phyloP scores from a whole-genome alignment of 805 yeast genomes.

The Ascoidea asiatica region DNA sequence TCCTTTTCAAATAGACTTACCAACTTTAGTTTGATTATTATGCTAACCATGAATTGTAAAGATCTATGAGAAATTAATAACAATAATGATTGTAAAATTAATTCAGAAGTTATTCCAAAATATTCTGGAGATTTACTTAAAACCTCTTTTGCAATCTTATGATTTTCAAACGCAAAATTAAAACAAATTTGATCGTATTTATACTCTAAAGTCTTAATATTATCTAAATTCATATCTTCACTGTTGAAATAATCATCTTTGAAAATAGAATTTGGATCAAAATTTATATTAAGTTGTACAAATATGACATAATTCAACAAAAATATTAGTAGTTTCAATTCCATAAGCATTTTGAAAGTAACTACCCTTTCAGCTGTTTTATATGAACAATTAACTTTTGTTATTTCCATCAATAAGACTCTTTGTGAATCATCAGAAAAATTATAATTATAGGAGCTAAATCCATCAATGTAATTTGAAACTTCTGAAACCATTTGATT shows the following conservation, averaged over 20 bases:
- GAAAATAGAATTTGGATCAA: constrained; percentile 19
- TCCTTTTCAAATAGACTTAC: constrained; percentile 23
- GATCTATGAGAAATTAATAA: constrained; percentile 42
- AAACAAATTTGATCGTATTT: constrained; percentile 28
- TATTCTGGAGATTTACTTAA: constrained; percentile 22
- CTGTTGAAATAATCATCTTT: neutral
- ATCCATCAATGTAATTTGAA: too few relatives aligned
- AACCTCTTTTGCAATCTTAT: constrained; percentile 25
- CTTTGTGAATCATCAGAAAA: too few relatives aligned
- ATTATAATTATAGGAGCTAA: too few relatives aligned
- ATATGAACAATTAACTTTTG: constrained; percentile 12
- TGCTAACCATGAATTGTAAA: constrained; percentile 42
- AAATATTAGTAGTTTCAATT: constrained; percentile 34
- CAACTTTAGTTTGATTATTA: constrained; percentile 34
- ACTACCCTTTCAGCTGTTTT: constrained; percentile 24
- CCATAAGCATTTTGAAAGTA: constrained; percentile 23
- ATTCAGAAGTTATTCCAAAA: constrained; percentile 28
- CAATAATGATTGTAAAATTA: constrained; percentile 34
- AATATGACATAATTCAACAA: constrained; percentile 34
- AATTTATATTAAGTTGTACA: constrained; percentile 29
- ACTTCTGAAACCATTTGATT: too few relatives aligned
- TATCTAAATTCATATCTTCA: neutral
- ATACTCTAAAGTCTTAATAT: constrained; percentile 16
- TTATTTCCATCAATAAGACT: constrained; percentile 13
- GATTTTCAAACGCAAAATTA: constrained; percentile 29